These are phyloP conservation scores for Cardamine chenopodiifolia DNA, from an alignment of 345 rosid species.

Conservation along the genomic window DNA sequence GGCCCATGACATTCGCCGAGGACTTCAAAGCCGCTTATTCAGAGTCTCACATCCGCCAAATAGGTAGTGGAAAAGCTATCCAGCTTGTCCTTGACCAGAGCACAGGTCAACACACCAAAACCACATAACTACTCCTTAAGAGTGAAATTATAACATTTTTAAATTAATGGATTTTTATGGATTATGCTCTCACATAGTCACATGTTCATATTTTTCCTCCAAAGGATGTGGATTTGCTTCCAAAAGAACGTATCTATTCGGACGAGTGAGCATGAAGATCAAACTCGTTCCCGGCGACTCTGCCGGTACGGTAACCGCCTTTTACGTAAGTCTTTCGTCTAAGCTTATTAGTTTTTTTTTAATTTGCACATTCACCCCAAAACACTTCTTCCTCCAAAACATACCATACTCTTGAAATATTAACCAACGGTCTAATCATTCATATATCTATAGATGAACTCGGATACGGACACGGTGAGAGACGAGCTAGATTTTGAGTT, in stretches of 20 bases:
- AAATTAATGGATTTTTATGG: neutral
- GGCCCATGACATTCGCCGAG: slow-evolving; percentile 63
- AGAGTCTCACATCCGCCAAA: slow-evolving; percentile 68
- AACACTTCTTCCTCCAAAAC: neutral
- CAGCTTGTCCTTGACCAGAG: slow-evolving; percentile 79
- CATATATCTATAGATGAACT: slow-evolving; percentile 63
- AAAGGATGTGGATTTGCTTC: slow-evolving; percentile 95
- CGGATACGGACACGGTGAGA: slow-evolving; percentile 62
- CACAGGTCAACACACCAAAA: slow-evolving; percentile 53
- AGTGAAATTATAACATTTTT: neutral
- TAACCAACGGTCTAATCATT: neutral
- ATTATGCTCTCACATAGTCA: neutral
- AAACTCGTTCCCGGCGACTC: slow-evolving; percentile 94
- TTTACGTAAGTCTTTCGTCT: slow-evolving; percentile 56
- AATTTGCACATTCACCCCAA: neutral
- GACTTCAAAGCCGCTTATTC: slow-evolving; percentile 78
- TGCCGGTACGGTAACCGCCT: slow-evolving; percentile 99
- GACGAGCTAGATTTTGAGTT: slow-evolving; percentile 95
- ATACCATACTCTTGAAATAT: slow-evolving; percentile 3
- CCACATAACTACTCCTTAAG: neutral
- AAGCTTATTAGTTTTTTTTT: neutral
- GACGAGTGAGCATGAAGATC: slow-evolving; percentile 89
- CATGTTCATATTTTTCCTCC: slow-evolving; percentile 1
- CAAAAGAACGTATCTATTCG: slow-evolving; percentile 68
- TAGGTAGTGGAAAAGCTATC: slow-evolving; percentile 72